Percentiles rank a stretch among this genome's conserved stretches.
Conservation (phyloP, 345 rosid genomes). For the Citrus sp. region DNA sequence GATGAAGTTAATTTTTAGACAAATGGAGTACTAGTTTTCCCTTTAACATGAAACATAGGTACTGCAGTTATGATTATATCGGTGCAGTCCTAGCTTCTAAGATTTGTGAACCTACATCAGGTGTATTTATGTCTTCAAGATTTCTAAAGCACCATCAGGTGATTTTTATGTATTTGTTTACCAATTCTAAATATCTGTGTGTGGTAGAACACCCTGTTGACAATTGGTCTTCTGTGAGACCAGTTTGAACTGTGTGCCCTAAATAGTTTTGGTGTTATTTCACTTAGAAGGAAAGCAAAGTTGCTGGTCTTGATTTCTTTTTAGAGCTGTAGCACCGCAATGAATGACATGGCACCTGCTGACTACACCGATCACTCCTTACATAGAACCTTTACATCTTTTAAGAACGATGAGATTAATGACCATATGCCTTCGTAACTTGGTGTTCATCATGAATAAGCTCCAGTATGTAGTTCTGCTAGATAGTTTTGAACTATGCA, state of each 20-base stretch:
- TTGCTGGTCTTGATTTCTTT: background rate
- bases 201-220: background rate
- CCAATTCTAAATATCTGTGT: background rate
- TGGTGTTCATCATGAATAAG: background rate
- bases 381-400: background rate
- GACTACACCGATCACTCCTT: background rate
- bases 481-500: background rate
- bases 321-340: background rate
- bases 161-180: too few species aligned
- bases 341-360: background rate
- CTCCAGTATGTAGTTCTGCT: background rate
- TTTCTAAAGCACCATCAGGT: too few species aligned
- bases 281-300: background rate
- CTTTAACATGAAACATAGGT: background rate
- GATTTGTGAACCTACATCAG: background rate
- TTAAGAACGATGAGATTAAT: background rate
- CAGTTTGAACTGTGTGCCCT: background rate
- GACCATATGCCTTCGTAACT: background rate
- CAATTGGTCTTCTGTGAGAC: background rate
- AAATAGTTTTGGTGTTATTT: background rate
- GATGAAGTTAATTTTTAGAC: background rate
- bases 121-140: background rate
- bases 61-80: background rate
- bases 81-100: background rate
- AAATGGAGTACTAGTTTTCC: background rate